Conservation (phyloP, 306 rosid species). For the Quercus wislizeni region DNA sequence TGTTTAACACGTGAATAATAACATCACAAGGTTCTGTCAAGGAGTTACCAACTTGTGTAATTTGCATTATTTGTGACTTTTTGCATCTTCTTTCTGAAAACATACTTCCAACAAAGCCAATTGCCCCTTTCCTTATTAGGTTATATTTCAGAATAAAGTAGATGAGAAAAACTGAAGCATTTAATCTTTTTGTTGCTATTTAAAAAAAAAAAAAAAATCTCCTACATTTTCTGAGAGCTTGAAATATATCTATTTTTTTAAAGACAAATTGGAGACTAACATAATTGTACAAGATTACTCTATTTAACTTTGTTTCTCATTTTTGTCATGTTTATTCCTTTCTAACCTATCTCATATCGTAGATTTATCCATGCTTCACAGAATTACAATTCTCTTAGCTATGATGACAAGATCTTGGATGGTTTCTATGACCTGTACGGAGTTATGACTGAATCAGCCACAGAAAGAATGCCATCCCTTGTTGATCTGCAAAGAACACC, state of each 20-base stretch:
- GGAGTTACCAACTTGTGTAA: not conserved
- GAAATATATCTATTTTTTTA: not conserved
- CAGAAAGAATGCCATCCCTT: conserved; percentile 86
- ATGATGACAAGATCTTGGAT: conserved; percentile 92
- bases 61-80: not conserved
- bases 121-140: not conserved
- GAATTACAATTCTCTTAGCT: conserved; percentile 95
- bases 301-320: conserved; percentile 25
- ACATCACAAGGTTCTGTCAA: not conserved
- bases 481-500: conserved; percentile 88
- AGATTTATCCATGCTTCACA: conserved; percentile 94
- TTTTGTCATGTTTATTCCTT: conserved; percentile 43
- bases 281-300: conserved; percentile 11
- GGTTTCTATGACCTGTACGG: conserved; percentile 97
- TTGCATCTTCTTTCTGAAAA: not conserved
- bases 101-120: not conserved
- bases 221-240: not conserved
- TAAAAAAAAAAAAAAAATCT: not conserved
- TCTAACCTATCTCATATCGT: conserved; percentile 84
- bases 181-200: not conserved
- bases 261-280: not conserved
- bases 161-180: not conserved
- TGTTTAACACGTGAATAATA: not conserved
- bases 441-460: conserved; percentile 51
- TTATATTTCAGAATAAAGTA: not conserved